These are phyloP conservation scores for Xylariaceae sp. DNA, from an alignment of 2,329 filamentous ascomycete species.

Conservation along the genomic window DNA sequence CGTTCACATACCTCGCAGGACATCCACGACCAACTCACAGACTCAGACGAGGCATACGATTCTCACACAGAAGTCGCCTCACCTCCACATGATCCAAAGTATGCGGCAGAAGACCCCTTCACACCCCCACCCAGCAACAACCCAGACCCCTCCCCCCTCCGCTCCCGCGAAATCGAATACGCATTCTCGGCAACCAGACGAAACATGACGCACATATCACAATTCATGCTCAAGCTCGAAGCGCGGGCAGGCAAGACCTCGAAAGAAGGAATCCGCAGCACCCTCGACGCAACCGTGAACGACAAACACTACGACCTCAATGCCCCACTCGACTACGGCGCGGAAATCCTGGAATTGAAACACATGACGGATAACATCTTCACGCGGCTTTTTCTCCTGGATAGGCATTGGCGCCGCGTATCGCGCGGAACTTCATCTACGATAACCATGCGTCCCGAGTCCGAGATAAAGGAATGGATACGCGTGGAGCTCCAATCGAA, in stretches of 20 bases:
- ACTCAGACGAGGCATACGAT: too few species aligned
- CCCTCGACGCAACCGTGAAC: slow-evolving; percentile 26
- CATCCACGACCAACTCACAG: neutral
- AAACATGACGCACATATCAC: slow-evolving; percentile 26
- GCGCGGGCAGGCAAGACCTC: slow-evolving; percentile 25
- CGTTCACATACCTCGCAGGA: neutral
- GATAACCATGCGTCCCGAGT: slow-evolving; percentile 22
- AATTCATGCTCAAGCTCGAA: slow-evolving; percentile 31
- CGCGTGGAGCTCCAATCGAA: slow-evolving; percentile 19
- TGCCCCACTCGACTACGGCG: neutral
- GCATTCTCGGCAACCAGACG: slow-evolving; percentile 19
- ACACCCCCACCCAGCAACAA: neutral
- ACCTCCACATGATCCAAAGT: too few species aligned
- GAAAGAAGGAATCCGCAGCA: slow-evolving; percentile 29
- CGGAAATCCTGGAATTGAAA: slow-evolving; percentile 24
- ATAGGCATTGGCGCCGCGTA: slow-evolving; percentile 23
- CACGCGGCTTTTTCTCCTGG: slow-evolving; percentile 25
- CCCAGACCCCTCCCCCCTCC: neutral
- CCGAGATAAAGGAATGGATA: slow-evolving; percentile 21
- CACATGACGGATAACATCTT: slow-evolving; percentile 21
- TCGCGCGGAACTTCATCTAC: slow-evolving; percentile 1
- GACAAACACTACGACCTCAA: slow-evolving; percentile 15
- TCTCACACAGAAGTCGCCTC: too few species aligned
- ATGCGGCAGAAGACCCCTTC: neutral
- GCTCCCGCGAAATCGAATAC: slow-evolving; percentile 17